phyloP scores from a whole-genome alignment of 306 rosid genomes.

The Carpinus viminea region DNA sequence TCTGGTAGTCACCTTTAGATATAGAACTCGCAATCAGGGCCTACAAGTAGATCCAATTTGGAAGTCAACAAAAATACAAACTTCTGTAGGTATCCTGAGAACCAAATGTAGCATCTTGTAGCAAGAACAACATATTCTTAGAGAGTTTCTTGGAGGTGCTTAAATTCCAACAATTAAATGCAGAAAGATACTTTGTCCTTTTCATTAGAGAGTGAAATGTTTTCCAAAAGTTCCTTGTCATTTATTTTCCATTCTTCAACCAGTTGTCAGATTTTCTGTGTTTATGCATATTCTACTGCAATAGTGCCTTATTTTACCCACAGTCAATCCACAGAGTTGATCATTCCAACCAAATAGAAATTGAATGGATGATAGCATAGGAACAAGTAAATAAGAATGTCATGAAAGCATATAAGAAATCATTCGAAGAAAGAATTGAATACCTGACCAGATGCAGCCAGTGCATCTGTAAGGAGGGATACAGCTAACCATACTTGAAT shows the following conservation, averaged over 20 bases:
- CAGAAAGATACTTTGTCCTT: background rate
- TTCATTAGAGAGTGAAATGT: background rate
- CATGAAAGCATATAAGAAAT: constrained; percentile 14
- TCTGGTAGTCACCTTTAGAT: constrained; percentile 76
- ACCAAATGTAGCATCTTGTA: constrained; percentile 3
- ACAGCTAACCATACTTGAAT: constrained; percentile 98
- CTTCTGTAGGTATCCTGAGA: constrained; percentile 4
- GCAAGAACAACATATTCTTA: constrained; percentile 4
- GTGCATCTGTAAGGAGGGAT: constrained; percentile 90
- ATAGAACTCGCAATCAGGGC: constrained; percentile 83
- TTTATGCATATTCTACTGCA: background rate
- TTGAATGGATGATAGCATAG: constrained; percentile 15
- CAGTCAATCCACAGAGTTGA: background rate
- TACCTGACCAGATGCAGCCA: constrained; percentile 91
- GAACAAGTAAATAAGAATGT: constrained; percentile 11
- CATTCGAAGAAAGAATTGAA: constrained; percentile 13
- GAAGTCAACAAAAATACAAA: constrained; percentile 18
- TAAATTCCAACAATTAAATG: background rate
- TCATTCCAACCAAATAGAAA: constrained; percentile 10
- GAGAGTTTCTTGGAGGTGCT: background rate
- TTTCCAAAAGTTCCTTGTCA: background rate
- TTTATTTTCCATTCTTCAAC: background rate
- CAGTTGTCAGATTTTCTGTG: background rate
- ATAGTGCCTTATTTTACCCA: background rate
- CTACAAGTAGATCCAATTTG: constrained; percentile 41